phyloP scores from a whole-genome alignment of 1,284 basidiomycete genomes.

The Trichosporon faecale region DNA sequence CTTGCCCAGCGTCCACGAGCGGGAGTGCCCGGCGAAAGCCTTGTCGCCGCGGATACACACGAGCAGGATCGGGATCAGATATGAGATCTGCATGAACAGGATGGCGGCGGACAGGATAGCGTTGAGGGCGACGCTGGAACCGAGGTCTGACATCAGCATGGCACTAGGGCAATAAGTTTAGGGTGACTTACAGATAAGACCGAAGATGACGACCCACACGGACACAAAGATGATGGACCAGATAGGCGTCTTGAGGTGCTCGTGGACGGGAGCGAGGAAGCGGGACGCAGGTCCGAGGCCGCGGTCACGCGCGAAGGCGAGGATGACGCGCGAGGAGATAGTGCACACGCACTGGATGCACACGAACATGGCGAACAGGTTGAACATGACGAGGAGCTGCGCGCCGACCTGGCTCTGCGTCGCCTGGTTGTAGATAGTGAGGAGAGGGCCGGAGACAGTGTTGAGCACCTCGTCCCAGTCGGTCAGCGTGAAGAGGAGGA shows the following conservation, averaged over 20 bases:
- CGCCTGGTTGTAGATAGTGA: constrained; percentile 31
- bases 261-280: constrained; percentile 57
- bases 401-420: constrained; percentile 32
- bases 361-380: constrained; percentile 48
- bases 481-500: constrained; percentile 33
- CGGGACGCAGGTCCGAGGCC: constrained; percentile 59
- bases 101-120: constrained; percentile 40
- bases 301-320: constrained; percentile 66
- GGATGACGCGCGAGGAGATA: constrained; percentile 64
- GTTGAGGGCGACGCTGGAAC: constrained; percentile 35
- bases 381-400: constrained; percentile 54
- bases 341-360: constrained; percentile 57
- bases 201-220: constrained; percentile 19
- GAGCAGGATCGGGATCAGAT: constrained; percentile 49
- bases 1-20: constrained; percentile 43
- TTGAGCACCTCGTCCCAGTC: constrained; percentile 17
- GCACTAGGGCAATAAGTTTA: not conserved
- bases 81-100: constrained; percentile 32
- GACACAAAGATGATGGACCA: constrained; percentile 61
- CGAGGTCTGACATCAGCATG: constrained; percentile 51
- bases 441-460: constrained; percentile 17
- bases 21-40: constrained; percentile 43
- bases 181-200: constrained; percentile 17
- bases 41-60: constrained; percentile 52
- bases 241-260: constrained; percentile 55